phyloP scores from a whole-genome alignment of 495 filamentous ascomycete species.

The Neurospora tetraspora region DNA sequence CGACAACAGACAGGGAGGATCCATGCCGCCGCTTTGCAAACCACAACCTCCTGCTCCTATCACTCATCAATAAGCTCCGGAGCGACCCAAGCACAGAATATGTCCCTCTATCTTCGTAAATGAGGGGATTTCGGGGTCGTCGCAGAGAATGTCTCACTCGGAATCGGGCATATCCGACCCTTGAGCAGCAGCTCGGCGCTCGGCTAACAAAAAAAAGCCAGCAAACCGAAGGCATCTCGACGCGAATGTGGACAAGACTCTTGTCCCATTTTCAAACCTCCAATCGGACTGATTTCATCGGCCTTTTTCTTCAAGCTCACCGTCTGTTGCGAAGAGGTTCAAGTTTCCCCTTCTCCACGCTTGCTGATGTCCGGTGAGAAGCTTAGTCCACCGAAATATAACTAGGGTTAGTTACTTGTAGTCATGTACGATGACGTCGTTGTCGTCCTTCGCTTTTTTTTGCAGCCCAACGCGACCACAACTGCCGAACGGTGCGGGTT shows the following conservation, averaged over 20 bases:
- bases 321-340: not conserved
- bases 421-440: not conserved
- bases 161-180: not conserved
- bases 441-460: not conserved
- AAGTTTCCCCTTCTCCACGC: not conserved
- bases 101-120: not conserved
- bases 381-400: not conserved
- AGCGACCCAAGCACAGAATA: not conserved
- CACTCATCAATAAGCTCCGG: not conserved
- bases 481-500: not conserved
- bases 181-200: not conserved
- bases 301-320: not conserved
- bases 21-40: not conserved
- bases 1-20: not conserved
- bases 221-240: not conserved
- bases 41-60: not conserved
- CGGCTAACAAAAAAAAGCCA: not conserved
- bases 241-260: not conserved
- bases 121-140: not conserved
- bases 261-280: not conserved
- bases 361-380: not conserved
- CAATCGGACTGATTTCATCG: not conserved
- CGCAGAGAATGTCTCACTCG: not conserved
- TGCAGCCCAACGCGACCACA: not conserved
- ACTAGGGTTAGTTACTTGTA: not conserved